Evolutionary conservation across 2,329 filamentous ascomycete genomes (phyloP), one percentile per base, ranked within the genome.

Genomic region (Colletotrichum tanaceti): DNA sequence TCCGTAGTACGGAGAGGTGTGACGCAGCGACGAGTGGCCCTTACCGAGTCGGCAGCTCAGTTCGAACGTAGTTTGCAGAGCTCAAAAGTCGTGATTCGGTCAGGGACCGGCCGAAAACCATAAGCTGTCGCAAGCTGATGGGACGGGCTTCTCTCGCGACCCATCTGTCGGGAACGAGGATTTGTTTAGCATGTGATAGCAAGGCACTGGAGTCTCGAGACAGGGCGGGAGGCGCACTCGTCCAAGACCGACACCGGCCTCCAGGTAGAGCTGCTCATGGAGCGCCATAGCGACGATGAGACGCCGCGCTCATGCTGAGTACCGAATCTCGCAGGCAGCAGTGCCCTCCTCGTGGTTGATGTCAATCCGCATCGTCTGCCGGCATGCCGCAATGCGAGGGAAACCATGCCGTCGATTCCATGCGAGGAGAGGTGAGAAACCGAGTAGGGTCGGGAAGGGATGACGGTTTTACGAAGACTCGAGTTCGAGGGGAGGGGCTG

Each of bases 31-130:
- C 24, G 11, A 38, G 49, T 28, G 6, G 66, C 58, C 75, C 81
- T 70, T 79, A 91, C 90, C 92, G 88, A 7, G 92, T 96, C 7
- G 95, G 95, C 60, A 99, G 87, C 82, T 99, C 96, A 5, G 94
- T 94, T 66, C 96, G 92, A 60, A 98, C 94, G 84, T 99, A 99
- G 81, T 99, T 99, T 70, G 96, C 96, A 50, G 94, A 98, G 81
- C 93, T 94, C 73, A 99, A 88, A 70, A 99, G 86, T 66, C 97
- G 91, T 59, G 90, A 86, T 81, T 98, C 94, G 55, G 94, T 98
- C 77, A 99, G 83, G 24, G 94, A 97, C 55, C 96, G 91, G 38
- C 96, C 96, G 80, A 98, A 99, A 75, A 98, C 97, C 82, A 97
- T 98, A 75, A 99, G 87, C 81, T 98, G 96, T 67, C 96, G 92